phyloP scores from a whole-genome alignment of 192 early-diverging fungal genomes.

The Geranomyces michiganensis region DNA sequence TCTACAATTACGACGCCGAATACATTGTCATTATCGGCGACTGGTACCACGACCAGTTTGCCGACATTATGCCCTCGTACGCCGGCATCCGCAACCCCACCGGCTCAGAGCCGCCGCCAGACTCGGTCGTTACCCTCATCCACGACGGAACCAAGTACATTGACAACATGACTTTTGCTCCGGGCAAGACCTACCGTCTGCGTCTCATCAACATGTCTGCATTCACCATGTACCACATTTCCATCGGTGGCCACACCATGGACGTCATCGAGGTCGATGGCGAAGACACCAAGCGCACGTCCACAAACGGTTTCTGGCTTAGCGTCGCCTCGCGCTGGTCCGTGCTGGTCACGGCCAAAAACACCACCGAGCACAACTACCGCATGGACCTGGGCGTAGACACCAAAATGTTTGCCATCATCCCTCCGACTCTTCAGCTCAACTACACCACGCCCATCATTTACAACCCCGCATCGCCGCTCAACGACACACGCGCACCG shows the following conservation, averaged over 20 bases:
- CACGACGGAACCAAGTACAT: conserved; percentile 11
- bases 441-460: conserved; percentile 21
- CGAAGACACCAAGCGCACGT: conserved; percentile 59
- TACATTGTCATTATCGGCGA: conserved; percentile 12
- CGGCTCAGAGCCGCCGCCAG: conserved; percentile 63
- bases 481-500: background rate
- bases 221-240: conserved; percentile 62
- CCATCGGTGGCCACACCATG: conserved; percentile 78
- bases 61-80: conserved; percentile 18
- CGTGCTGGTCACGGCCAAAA: conserved; percentile 74
- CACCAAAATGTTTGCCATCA: conserved; percentile 28
- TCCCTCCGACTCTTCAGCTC: conserved; percentile 3
- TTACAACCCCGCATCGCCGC: conserved; percentile 14
- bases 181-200: conserved; percentile 82
- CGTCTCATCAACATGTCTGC: conserved; percentile 79
- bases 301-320: conserved; percentile 50
- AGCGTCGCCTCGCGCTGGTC: conserved; percentile 73
- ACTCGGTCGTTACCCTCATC: conserved; percentile 65
- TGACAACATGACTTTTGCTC: conserved; percentile 53
- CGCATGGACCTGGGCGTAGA: conserved; percentile 71
- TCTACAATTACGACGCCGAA: conserved; percentile 34
- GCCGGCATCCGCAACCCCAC: conserved; percentile 42
- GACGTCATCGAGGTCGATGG: conserved; percentile 83
- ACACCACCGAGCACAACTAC: conserved; percentile 59
- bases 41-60: conserved; percentile 8